Evolutionary conservation across 2,329 filamentous ascomycete species (phyloP), one percentile per base, ranked within the genome.

Genomic region (Alternaria incomplexa): DNA sequence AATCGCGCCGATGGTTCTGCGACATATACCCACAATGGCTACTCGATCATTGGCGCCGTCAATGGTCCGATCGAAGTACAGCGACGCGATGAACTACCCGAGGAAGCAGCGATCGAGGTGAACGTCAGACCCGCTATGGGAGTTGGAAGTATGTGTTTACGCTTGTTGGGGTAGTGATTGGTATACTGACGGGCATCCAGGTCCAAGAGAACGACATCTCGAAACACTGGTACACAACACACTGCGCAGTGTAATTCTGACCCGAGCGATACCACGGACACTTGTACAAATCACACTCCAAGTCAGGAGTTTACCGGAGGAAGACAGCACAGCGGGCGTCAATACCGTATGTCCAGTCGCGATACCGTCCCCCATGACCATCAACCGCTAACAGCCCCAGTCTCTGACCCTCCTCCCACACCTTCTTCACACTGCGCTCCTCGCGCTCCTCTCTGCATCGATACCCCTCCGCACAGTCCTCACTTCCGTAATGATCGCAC

Each of bases 31-130:
- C 86, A 90, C 72, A 85, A 88, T 61, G 92, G 93, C 52, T 97
- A 93, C 80, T 90, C 90, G 47, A 87, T 98, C 67, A 88, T 96
- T 57, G 92, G 91, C 59, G 90, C 93, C 13, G 93, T 97, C 69
- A 98, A 97, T 81, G 96, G 95, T 0, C 96, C 96, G 15, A 88
- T 98, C 70, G 96, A 99, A 83, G 93, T 95, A 15, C 89, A 90
- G 71, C 88, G 94, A 73, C 89, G 93, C 73, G 95, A 99, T 77
- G 93, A 98, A 79, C 88, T 96, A 69, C 91, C 96, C 8, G 94
- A 97, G 80, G 93, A 97, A 83, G 93, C 95, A 26, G 88, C 91
- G 53, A 85, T 99, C 68, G 96, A 98, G 81, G 92, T 99, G 61
- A 89, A 95, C 77, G 88, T 99, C 68, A 89, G 96, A 78, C 95